Conservation (phyloP, 345 rosid species). For the Tarenaya hassleriana region DNA sequence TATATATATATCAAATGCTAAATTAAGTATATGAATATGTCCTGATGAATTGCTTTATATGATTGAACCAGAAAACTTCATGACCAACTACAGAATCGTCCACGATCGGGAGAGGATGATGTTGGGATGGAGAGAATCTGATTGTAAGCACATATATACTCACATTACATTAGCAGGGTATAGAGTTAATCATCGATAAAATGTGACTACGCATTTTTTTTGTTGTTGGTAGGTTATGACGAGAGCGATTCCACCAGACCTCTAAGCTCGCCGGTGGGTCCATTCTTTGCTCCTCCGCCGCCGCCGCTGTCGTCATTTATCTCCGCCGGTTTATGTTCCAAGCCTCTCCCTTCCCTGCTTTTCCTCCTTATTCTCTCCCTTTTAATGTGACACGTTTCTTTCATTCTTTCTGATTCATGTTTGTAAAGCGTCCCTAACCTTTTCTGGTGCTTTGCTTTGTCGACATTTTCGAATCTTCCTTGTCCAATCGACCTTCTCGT, state of each 20-base stretch:
- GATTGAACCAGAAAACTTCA: conserved; percentile 57
- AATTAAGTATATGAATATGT: too few species aligned
- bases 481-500: too few species aligned
- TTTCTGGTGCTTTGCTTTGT: too few species aligned
- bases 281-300: not conserved
- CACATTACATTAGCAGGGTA: not conserved
- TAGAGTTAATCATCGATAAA: not conserved
- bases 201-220: not conserved
- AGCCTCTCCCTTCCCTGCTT: conserved; percentile 14
- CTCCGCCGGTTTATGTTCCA: conserved; percentile 14
- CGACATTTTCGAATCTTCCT: too few species aligned
- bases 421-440: not conserved
- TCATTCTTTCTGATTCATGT: not conserved
- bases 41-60: not conserved
- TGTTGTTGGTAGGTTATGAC: conserved; percentile 23
- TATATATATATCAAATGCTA: not conserved
- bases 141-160: conserved; percentile 41
- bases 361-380: conserved; percentile 6
- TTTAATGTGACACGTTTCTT: not conserved
- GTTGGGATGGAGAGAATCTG: conserved; percentile 58
- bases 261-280: not conserved
- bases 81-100: conserved; percentile 60
- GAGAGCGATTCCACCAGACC: conserved; percentile 14
- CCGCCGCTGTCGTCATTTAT: not conserved
- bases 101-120: conserved; percentile 58